Evolutionary conservation across 331 rosid species (phyloP).

Genomic region (Stylosanthes scabra): DNA sequence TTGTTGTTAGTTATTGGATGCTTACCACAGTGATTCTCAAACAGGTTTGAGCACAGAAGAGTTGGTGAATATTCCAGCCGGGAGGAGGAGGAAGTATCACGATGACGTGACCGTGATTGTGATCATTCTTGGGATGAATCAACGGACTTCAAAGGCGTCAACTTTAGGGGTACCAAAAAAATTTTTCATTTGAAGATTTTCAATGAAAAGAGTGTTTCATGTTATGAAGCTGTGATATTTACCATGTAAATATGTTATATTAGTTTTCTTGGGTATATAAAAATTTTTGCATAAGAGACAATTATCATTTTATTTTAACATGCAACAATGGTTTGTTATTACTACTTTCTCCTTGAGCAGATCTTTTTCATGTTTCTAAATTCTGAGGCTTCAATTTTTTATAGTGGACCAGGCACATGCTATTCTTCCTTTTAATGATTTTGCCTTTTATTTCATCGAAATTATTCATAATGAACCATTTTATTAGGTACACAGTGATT

Average conservation of each 20-base stretch:
- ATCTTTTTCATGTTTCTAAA: not conserved
- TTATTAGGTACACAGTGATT: too few relatives aligned
- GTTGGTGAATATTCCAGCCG: conserved; percentile 86
- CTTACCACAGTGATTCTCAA: conserved; percentile 28
- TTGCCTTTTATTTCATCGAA: too few relatives aligned
- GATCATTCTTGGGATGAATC: conserved; percentile 80
- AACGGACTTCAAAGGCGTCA: conserved; percentile 94
- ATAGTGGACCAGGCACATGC: conserved; percentile 14
- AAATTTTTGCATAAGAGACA: conserved; percentile 2
- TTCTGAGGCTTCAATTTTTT: conserved; percentile 22
- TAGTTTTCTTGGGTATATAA: conserved; percentile 21
- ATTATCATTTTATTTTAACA: not conserved
- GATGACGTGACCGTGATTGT: conserved; percentile 95
- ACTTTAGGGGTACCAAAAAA: conserved; percentile 41
- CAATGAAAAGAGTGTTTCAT: conserved; percentile 8
- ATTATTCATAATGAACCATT: too few relatives aligned
- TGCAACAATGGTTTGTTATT: too few relatives aligned
- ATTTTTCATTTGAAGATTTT: conserved; percentile 38
- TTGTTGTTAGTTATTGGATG: not conserved
- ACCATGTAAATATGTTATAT: conserved; percentile 33
- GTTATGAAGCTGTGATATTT: conserved; percentile 24
- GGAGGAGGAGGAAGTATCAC: conserved; percentile 90
- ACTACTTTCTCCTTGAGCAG: not conserved
- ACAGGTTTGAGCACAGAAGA: conserved; percentile 96
- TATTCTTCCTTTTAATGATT: conserved; percentile 25